Conservation (phyloP, 306 rosid genomes). For the Alnus glutinosa region DNA sequence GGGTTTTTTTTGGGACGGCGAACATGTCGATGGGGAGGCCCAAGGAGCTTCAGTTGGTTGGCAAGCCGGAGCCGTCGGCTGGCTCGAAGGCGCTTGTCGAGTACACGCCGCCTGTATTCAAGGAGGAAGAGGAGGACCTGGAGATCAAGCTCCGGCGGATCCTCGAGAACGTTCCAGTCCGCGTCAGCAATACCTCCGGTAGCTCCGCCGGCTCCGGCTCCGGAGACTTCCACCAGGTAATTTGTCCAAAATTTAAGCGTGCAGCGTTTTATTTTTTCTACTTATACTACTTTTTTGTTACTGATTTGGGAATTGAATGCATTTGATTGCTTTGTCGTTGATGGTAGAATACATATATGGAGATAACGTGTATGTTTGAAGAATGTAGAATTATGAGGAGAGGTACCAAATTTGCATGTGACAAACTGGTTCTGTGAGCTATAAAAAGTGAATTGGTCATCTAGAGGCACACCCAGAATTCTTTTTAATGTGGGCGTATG, state of each 20-base stretch:
- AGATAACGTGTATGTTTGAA: neutral
- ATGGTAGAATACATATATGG: neutral
- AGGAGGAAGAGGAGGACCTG: conserved; percentile 91
- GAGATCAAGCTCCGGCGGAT: conserved; percentile 94
- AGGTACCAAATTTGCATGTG: neutral
- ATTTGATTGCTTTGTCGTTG: neutral
- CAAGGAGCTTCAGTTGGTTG: conserved; percentile 58
- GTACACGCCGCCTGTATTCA: conserved; percentile 59
- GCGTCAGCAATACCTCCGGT: conserved; percentile 93
- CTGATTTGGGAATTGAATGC: neutral
- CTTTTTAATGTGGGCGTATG: neutral
- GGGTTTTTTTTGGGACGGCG: conserved; percentile 42
- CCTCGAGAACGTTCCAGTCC: conserved; percentile 89
- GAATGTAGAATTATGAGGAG: neutral
- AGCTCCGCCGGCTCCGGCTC: conserved; percentile 98
- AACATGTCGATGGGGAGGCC: conserved; percentile 62
- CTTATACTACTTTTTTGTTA: neutral
- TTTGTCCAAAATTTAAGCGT: neutral
- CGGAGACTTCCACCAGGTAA: conserved; percentile 96
- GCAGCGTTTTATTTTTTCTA: no score
- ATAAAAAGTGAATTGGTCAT: neutral
- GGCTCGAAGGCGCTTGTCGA: conserved; percentile 74
- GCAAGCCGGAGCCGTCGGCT: conserved; percentile 36
- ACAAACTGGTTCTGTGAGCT: neutral
- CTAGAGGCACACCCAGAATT: neutral